Base-by-base conservation (phyloP, 2,329 filamentous ascomycete species). In the Fusarium liriodendri region DNA sequence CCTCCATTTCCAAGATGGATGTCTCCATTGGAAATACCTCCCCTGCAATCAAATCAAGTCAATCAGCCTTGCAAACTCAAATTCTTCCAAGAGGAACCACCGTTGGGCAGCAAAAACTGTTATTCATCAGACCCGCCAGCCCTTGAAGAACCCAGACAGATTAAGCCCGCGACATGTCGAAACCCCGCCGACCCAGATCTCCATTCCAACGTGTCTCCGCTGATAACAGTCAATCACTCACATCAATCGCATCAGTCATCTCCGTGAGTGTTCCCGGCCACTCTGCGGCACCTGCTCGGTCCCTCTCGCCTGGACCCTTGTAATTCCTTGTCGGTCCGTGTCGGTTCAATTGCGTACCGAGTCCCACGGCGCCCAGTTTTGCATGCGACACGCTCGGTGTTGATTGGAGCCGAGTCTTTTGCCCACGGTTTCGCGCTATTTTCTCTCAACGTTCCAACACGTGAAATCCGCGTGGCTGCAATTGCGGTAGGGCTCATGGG, bases 61-160 rank as follows among this genome's bases (percentile, higher is more conserved):
- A 50, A 29, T 72, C 57, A 72, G 70, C 61, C 70, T 37, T 73
- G 67, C 67, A 64, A 73, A 73, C 67, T 73, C 67, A 64, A 73
- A 73, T 63, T 73, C 40, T 67, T 59, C 62, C 66, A 35, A 47
- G 16, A 29, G 2, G 42, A 71, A 71, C 62, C 47, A 40, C 61
- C n/a, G 62, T 73, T 73, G 40, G 71, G 70, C 67, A 73, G 55
- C 62, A 71, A 73, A 73, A 66, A 55, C 54, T 64, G 40, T 73
- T 73, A 57, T 68, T 73, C 70, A 70, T 67, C 42, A 20, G 50
- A 70, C 70, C 61, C 70, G 70, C 62, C 13, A 10, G 66, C n/a
- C 67, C 67, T 16, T 32, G 27, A 54, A 18, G 14, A 50, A 52
- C 7, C 70, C 70, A 73, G 54, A 57, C 67, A 73, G 16, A 62